These are phyloP conservation scores for Discostella pseudostelligera DNA, from an alignment of 108 stramenopile species.

Conservation along the genomic window DNA sequence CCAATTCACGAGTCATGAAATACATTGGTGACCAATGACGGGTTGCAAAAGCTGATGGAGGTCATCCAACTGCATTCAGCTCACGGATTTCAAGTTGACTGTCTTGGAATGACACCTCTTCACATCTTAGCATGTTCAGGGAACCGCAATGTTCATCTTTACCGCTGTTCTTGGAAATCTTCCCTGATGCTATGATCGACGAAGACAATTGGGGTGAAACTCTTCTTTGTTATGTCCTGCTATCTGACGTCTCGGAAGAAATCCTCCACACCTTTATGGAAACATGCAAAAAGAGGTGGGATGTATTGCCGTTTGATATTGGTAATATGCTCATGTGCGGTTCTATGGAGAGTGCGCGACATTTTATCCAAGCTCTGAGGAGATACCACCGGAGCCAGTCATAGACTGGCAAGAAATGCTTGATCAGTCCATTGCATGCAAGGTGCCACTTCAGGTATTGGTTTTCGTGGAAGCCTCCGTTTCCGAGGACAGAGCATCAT, in stretches of 20 bases:
- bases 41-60: too few relatives aligned
- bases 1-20: not conserved
- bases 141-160: not conserved
- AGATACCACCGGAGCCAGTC: not conserved
- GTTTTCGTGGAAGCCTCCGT: too few relatives aligned
- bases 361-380: not conserved
- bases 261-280: not conserved
- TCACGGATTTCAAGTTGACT: not conserved
- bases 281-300: not conserved
- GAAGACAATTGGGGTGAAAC: not conserved
- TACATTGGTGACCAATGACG: too few relatives aligned
- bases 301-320: not conserved
- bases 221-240: not conserved
- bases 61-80: not conserved
- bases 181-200: not conserved
- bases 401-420: not conserved
- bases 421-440: too few relatives aligned
- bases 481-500: too few relatives aligned
- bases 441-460: too few relatives aligned
- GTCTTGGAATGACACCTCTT: not conserved
- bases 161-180: not conserved
- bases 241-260: not conserved
- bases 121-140: not conserved
- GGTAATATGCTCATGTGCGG: not conserved
- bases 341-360: not conserved